These are phyloP conservation scores for Wallacemonas sp. DNA, from an alignment of 208 protist species.

Conservation along the genomic window DNA sequence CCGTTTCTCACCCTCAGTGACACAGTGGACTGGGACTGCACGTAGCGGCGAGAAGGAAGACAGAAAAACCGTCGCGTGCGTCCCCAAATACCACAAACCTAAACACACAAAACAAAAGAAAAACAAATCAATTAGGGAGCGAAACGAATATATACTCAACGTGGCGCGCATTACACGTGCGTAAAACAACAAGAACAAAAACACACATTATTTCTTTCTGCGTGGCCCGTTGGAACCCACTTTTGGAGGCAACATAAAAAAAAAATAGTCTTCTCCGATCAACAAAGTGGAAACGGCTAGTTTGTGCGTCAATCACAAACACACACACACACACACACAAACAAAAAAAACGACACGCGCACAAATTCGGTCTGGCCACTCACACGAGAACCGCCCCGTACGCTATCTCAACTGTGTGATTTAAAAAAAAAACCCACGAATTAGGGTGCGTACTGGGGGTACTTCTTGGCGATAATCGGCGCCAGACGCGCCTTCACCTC, in stretches of 20 bases:
- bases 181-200: neutral
- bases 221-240: no score
- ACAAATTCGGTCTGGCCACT: no score
- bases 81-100: neutral
- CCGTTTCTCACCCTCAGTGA: no score
- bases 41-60: no score
- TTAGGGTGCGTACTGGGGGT: conserved; percentile 41
- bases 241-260: no score
- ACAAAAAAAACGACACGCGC: neutral
- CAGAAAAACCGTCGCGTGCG: neutral
- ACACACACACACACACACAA: neutral
- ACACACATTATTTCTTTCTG: neutral
- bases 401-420: no score
- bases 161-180: no score
- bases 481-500: conserved; percentile 49
- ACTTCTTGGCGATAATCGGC: conserved; percentile 58
- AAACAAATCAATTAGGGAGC: conserved; percentile 4
- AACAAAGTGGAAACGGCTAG: no score
- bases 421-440: neutral
- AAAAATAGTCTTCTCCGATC: no score
- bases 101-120: conserved; percentile 4
- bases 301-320: neutral
- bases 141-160: neutral
- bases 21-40: no score
- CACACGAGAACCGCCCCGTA: no score